phyloP scores from a whole-genome alignment of 23 red algal genomes.

The Pyropia yezoensis region DNA sequence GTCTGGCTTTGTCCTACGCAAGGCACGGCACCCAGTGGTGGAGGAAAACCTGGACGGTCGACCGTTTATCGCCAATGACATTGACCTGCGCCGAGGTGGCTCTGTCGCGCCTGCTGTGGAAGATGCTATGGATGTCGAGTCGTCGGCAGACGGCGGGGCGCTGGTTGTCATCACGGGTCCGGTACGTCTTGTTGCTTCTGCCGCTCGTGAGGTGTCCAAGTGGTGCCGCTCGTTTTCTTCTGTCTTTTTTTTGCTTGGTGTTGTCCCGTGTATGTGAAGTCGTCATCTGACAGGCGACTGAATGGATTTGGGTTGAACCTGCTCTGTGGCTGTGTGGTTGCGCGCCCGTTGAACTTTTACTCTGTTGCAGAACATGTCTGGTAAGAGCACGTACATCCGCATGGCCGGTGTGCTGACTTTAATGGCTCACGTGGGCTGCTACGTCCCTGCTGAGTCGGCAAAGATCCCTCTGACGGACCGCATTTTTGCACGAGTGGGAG shows the following conservation, averaged over 20 bases:
- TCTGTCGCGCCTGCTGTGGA: too few species aligned
- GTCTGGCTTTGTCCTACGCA: slow-evolving; percentile 40
- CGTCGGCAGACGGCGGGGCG: slow-evolving; percentile 16
- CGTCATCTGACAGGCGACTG: too few species aligned
- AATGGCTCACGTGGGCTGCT: slow-evolving; percentile 87
- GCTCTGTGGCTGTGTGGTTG: too few species aligned
- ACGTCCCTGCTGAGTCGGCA: slow-evolving; percentile 64
- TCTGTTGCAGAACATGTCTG: slow-evolving; percentile 68
- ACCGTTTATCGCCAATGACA: slow-evolving; percentile 82
- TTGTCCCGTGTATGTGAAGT: too few species aligned
- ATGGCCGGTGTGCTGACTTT: slow-evolving; percentile 79
- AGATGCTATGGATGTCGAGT: neutral
- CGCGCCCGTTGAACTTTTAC: too few species aligned
- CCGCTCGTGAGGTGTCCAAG: too few species aligned
- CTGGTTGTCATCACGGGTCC: slow-evolving; percentile 90
- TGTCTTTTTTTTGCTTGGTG: too few species aligned
- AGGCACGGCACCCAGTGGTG: slow-evolving; percentile 79
- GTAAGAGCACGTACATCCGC: slow-evolving; percentile 84
- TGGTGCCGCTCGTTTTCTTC: too few species aligned
- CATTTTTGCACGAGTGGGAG: slow-evolving; percentile 86
- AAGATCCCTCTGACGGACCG: slow-evolving; percentile 69
- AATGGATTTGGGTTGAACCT: too few species aligned
- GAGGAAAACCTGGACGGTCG: slow-evolving; percentile 72
- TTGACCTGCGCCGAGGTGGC: slow-evolving; percentile 18
- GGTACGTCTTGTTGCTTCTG: too few species aligned